Evolutionary conservation across 169 alveolate genomes (phyloP).

Genomic region (Sarcocystis neurona): DNA sequence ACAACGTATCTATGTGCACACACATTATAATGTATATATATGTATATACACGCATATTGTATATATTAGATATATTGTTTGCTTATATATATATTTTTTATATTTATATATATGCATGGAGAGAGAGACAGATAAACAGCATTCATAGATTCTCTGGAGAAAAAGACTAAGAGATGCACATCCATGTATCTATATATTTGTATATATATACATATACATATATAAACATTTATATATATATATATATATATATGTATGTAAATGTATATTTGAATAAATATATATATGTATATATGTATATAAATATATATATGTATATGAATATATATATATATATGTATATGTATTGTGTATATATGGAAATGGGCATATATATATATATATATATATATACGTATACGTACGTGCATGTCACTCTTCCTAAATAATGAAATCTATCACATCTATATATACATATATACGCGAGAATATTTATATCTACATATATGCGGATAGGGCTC

Average conservation of each 20-base stretch:
- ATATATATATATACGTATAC: too few relatives aligned
- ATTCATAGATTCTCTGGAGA: too few relatives aligned
- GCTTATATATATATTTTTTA: too few relatives aligned
- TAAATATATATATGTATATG: too few relatives aligned
- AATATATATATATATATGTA: not conserved
- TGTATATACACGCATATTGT: not conserved
- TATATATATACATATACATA: not conserved
- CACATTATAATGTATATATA: not conserved
- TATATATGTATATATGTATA: constrained; percentile 14
- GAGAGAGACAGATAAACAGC: too few relatives aligned
- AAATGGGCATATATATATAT: not conserved
- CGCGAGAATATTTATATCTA: too few relatives aligned
- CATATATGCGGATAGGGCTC: too few relatives aligned
- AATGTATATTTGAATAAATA: not conserved
- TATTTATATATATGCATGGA: not conserved
- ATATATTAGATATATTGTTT: not conserved
- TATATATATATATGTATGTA: too few relatives aligned
- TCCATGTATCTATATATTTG: not conserved
- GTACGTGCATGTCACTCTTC: too few relatives aligned
- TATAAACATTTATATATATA: not conserved
- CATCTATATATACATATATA: too few relatives aligned
- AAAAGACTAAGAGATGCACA: too few relatives aligned
- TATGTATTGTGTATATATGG: not conserved
- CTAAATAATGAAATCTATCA: too few relatives aligned
- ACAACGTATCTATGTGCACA: not conserved